Conservation (phyloP, 2,329 filamentous ascomycete species). For the Pseudogymnoascus verrucosus region DNA sequence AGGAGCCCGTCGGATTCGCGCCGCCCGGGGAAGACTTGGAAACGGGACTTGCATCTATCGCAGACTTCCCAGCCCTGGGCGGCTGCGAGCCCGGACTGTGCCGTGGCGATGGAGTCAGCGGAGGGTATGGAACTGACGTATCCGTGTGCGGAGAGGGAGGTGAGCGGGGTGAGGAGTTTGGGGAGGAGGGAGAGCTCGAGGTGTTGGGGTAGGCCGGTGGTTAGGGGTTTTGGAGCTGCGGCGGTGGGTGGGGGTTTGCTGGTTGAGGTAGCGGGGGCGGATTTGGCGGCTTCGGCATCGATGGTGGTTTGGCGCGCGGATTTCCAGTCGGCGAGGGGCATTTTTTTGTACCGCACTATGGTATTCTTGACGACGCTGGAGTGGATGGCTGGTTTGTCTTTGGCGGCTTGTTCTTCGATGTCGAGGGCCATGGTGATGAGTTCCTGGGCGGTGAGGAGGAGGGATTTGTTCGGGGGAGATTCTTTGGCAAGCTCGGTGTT, state of each 20-base stretch:
- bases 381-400: conserved; percentile 63
- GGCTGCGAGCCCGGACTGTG: conserved; percentile 55
- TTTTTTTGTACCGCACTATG: conserved; percentile 67
- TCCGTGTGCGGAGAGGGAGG: conserved; percentile 57
- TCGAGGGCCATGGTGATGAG: conserved; percentile 63
- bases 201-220: conserved; percentile 58
- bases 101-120: conserved; percentile 55
- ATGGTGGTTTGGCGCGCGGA: conserved; percentile 47
- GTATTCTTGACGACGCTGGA: conserved; percentile 75
- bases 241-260: conserved; percentile 17
- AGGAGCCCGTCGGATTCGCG: conserved; percentile 68
- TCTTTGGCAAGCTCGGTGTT: conserved; percentile 54
- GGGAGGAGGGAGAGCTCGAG: conserved; percentile 62
- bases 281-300: conserved; percentile 24
- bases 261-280: conserved; percentile 22
- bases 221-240: conserved; percentile 41
- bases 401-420: conserved; percentile 69
- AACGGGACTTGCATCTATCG: conserved; percentile 76
- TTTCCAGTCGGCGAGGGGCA: conserved; percentile 65
- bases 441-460: conserved; percentile 55
- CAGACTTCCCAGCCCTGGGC: conserved; percentile 78
- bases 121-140: conserved; percentile 67
- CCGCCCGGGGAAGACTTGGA: conserved; percentile 86
- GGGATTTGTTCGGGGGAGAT: conserved; percentile 40
- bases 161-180: conserved; percentile 55